Conservation (phyloP, 2,329 filamentous ascomycete species). For the Colletotrichum nymphaeae region DNA sequence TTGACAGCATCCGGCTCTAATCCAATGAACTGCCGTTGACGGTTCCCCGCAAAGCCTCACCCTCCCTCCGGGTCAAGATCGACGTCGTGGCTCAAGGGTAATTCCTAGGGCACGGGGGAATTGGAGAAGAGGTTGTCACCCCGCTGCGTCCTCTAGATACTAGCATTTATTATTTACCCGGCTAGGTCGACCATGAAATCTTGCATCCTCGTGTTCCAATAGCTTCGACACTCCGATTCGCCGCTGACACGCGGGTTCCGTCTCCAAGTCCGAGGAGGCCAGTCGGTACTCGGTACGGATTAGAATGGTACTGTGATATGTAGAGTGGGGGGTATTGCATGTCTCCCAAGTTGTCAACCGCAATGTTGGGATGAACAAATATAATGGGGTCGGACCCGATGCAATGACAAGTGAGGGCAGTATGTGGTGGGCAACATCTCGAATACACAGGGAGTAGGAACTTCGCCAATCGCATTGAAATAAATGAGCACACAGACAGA, state of each 20-base stretch:
- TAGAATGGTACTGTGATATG: too few species aligned
- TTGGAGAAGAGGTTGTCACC: not conserved
- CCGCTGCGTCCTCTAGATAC: too few species aligned
- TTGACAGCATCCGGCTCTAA: not conserved
- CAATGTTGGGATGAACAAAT: not conserved
- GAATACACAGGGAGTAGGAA: too few species aligned
- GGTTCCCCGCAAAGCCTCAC: conserved; percentile 8
- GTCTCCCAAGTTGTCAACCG: not conserved
- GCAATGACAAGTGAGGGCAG: too few species aligned
- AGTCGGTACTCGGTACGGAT: not conserved
- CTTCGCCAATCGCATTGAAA: too few species aligned
- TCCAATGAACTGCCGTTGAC: not conserved
- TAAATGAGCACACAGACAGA: not conserved
- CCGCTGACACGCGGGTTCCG: not conserved
- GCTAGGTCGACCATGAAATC: not conserved
- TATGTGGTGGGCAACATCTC: not conserved
- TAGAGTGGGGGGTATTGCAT: too few species aligned
- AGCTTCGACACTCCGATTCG: not conserved
- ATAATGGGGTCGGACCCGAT: too few species aligned
- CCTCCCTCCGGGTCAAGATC: not conserved
- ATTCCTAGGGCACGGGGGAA: too few species aligned
- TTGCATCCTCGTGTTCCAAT: not conserved
- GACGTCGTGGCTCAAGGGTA: not conserved
- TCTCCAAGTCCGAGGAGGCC: not conserved
- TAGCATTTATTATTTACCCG: not conserved